Evolutionary conservation across 257 asterid genomes (phyloP), one percentile per base, ranked within the genome.

Genomic region (Nicotiana otophora): DNA sequence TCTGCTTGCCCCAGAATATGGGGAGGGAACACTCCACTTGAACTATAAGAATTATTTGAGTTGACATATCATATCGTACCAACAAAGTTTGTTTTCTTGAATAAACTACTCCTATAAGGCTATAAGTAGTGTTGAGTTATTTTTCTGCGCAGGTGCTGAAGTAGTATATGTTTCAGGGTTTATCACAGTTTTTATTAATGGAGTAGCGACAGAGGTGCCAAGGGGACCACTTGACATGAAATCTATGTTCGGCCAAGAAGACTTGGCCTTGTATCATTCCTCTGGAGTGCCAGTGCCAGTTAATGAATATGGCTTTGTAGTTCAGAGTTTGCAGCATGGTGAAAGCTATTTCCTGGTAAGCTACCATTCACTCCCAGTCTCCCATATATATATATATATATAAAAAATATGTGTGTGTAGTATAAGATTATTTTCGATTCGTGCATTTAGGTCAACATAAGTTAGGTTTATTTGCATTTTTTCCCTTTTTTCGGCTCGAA

Each of bases 331-430:
- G 60, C 77, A 80, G 53, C 77, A 36, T 2, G 83, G 83, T 16
- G 83, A 51, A 33, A 20, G 57, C 64, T 80, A 80, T 31, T 80
- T 42, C 77, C 46, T 80, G 77, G 48, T 80, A 70, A 70, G 34
- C 34, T 70, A 16, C 1, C n/a, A 70, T 70, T 15, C 12, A 20
- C 54, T 42, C 30, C 34, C 57, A 42, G 0, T 7, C 42, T 36
- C 48, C 10, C 3, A 7, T 28, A 28, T 28, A 28, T 28, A 28
- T 28, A 28, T 28, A 28, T 28, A 28, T 28, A 28, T 28, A 28
- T 28, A 28, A 1, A 28, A 1, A 28, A 23, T 23, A 0, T 23
- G 26, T 23, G 26, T 23, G 26, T 23, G 26, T 23, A 33, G 36
- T 33, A 4, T 33, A 4, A 33, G 3, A 31, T 33, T 53, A 53